Evolutionary conservation across 805 yeast genomes (phyloP).

Genomic region (Sungouiozyma ichnusensis): DNA sequence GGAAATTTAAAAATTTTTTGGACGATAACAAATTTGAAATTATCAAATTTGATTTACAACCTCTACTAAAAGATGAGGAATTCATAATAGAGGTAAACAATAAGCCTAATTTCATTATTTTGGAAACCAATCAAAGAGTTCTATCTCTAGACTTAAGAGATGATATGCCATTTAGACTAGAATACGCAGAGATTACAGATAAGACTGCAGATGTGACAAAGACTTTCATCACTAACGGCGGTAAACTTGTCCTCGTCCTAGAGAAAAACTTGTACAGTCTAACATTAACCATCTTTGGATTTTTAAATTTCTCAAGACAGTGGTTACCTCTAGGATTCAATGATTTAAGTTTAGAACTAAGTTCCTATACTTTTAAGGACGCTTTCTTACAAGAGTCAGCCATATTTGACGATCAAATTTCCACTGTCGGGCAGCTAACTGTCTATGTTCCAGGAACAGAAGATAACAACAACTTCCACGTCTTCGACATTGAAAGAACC

Average conservation of each 20-base stretch:
- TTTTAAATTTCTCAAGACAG: not conserved
- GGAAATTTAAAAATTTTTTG: slow-evolving; percentile 2
- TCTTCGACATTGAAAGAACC: not conserved
- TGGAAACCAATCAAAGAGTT: slow-evolving; percentile 7
- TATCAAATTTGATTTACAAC: slow-evolving; percentile 1
- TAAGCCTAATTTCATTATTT: not conserved
- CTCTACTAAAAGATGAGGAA: slow-evolving; percentile 3
- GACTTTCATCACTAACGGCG: slow-evolving; percentile 1
- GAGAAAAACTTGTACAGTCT: slow-evolving; percentile 4
- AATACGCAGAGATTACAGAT: not conserved
- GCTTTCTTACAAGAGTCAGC: slow-evolving; percentile 3
- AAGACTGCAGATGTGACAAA: not conserved
- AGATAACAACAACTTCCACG: not conserved
- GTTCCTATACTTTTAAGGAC: slow-evolving; percentile 9
- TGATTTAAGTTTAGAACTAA: slow-evolving; percentile 12
- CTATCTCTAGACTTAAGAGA: slow-evolving; percentile 1
- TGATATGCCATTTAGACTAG: not conserved
- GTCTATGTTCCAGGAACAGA: not conserved
- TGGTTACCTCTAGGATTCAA: slow-evolving; percentile 13
- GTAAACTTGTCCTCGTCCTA: slow-evolving; percentile 1
- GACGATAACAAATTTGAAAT: not conserved
- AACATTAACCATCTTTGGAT: slow-evolving; percentile 1
- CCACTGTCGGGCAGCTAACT: not conserved
- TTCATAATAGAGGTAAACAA: not conserved
- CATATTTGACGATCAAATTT: not conserved